Evolutionary conservation across 495 filamentous ascomycete genomes (phyloP), one percentile per base, ranked within the genome.

Genomic region (Neurospora sp.): DNA sequence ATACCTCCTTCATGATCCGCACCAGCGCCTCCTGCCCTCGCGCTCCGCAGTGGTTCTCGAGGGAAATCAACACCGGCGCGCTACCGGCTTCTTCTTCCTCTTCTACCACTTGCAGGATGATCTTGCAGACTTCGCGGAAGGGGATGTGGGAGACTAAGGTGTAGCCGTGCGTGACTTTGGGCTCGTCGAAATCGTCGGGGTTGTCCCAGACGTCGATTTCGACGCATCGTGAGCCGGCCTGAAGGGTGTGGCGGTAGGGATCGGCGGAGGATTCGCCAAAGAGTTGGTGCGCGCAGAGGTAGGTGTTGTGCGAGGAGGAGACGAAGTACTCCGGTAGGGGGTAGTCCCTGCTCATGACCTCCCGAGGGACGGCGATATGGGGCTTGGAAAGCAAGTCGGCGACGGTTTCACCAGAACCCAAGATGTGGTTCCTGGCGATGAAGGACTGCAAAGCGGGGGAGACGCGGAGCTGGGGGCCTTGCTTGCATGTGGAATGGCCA

Each of bases 291-390:
- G 84, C 85, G 69, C 85, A 79, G 68, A 89, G 79, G 73, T 89
- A 89, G 0, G 87, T 89, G 79, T 98, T 98, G 83, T 98, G 95
- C 75, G 91, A 94, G 39, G 90, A 93, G 59, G 91, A 85, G 76
- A 89, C 84, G 74, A 85, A 89, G 73, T 89, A 89, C 72, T 87
- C 86, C 1, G 87, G 81, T 14, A 88, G 75, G 1, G 86, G 83
- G 71, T 85, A 80, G 18, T 80, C 83, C 42, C 84, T 73, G 73
- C 86, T 85, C 1, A 80, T 75, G 1, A 87, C 76, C 31, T 77
- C 48, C 0, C 77, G 18, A 0, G 87, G 86, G 0, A 87, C 84
- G 22, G 78, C 38, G 69, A 87, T 82, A 69, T 86, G 81, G 6
- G 82, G 80, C 70, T 82, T 83, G 40, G 83, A 76, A 6, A 88